Evolutionary conservation across 2,329 filamentous ascomycete species (phyloP).

Genomic region (Penicillium sp.): DNA sequence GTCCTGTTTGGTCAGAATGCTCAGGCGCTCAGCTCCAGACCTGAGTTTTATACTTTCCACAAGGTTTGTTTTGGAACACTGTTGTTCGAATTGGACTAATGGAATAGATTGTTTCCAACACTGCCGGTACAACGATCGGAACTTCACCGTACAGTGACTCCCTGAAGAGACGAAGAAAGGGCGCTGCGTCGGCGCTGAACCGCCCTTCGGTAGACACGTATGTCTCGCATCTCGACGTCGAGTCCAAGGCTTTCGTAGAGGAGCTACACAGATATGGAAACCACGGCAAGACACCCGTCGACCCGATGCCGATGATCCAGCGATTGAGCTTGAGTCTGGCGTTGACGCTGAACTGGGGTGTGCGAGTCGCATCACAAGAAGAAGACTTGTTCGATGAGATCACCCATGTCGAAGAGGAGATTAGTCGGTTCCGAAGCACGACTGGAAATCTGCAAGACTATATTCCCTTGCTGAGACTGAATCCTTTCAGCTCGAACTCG

Average conservation of each 20-base stretch:
- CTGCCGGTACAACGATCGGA: conserved; percentile 67
- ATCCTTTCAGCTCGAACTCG: conserved; percentile 62
- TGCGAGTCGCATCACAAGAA: conserved; percentile 59
- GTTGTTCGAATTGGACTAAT: not conserved
- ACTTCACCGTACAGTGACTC: conserved; percentile 68
- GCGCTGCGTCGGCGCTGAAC: conserved; percentile 65
- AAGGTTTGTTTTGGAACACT: conserved; percentile 43
- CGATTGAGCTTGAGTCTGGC: conserved; percentile 63
- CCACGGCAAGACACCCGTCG: conserved; percentile 55
- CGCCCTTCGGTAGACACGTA: conserved; percentile 65
- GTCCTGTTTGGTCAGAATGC: conserved; percentile 55
- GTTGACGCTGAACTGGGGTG: conserved; percentile 67
- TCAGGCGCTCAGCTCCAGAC: conserved; percentile 57
- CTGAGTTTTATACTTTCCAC: conserved; percentile 62
- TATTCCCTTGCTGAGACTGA: conserved; percentile 69
- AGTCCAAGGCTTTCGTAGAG: conserved; percentile 63
- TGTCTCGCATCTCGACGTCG: conserved; percentile 62
- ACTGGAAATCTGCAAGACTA: conserved; percentile 82
- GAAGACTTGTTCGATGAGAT: conserved; percentile 71
- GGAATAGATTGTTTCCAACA: conserved; percentile 61
- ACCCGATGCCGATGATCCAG: conserved; percentile 70
- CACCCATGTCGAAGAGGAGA: conserved; percentile 69
- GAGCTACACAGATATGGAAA: conserved; percentile 62
- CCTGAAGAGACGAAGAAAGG: conserved; percentile 64
- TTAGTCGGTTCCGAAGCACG: conserved; percentile 73